phyloP scores from a whole-genome alignment of 1,284 basidiomycete genomes.

The Cryptococcus amylolentus region DNA sequence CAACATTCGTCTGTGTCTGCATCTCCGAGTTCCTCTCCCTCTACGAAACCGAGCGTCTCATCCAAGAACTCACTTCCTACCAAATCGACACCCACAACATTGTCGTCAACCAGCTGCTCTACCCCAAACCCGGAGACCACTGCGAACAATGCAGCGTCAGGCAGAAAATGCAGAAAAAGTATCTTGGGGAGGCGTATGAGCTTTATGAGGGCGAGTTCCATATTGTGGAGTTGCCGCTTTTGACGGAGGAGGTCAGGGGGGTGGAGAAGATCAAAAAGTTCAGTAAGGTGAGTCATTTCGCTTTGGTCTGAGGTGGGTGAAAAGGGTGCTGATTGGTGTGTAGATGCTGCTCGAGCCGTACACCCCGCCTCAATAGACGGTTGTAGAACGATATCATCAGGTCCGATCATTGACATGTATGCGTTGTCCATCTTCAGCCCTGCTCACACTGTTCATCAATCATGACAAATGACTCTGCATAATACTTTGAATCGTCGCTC shows the following conservation, averaged over 20 bases:
- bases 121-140: constrained; percentile 84
- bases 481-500: too few species aligned
- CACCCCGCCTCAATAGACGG: constrained; percentile 13
- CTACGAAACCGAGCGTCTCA: constrained; percentile 96
- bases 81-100: constrained; percentile 99
- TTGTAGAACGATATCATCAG: too few species aligned
- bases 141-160: constrained; percentile 94
- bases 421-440: too few species aligned
- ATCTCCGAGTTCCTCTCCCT: constrained; percentile 97
- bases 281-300: constrained; percentile 55
- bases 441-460: too few species aligned
- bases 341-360: constrained; percentile 18
- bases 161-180: constrained; percentile 97
- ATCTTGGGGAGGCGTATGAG: constrained; percentile 87
- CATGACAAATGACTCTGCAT: too few species aligned
- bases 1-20: constrained; percentile 96
- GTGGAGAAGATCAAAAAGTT: constrained; percentile 88
- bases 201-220: constrained; percentile 97
- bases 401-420: too few species aligned
- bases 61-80: constrained; percentile 93
- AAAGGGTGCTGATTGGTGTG: background rate
- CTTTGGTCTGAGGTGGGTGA: background rate
- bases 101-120: constrained; percentile 94
- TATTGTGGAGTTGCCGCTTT: constrained; percentile 83
- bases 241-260: constrained; percentile 95